Evolutionary conservation across 2,329 filamentous ascomycete species (phyloP), one percentile per base, ranked within the genome.

Genomic region (Colletotrichum salicis): DNA sequence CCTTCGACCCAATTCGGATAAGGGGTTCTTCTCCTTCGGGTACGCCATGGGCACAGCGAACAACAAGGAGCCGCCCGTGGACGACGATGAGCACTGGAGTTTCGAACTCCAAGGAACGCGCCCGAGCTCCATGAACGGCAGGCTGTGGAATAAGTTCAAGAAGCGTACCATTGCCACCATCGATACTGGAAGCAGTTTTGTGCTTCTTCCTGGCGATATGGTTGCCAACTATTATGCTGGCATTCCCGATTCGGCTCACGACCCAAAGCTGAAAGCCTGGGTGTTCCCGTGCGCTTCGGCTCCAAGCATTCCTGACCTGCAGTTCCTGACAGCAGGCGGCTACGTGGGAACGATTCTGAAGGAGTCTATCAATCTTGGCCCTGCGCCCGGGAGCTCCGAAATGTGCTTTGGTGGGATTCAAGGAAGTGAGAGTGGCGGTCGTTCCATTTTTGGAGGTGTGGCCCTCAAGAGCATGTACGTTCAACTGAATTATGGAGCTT

Each of bases 401-500:
- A 85, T 79, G 67, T 96, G 94, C 86, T 95, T 89, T 80, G 94
- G 94, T 67, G 94, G 93, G 60, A 88, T 97, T 74, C 94, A 96
- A 85, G 86, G 83, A 41, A 80, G 84, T 55, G 81, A 80, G 19
- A 78, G 77, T 29, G 76, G 84, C 61, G 77, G 79, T 1, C 86
- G 91, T 74, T 89, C 87, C 67, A 94, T 97, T 77, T 88, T 95
- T 67, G 94, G 94, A 11, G 93, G 95, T 72, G 86, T 93, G 67
- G 94, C 95, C 84, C 86, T 96, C 75, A 96, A 96, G 88, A 89
- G 89, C 67, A 85, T 93, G 74, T 95, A 93, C 78, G 90, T 92
- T 35, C 65, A 70, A 56, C 37, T 72, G 31, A 72, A 70, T 37
- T 72, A 59, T 33, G 70, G 59, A 48, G 48, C 62, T 13, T 29